These are phyloP conservation scores for Sanghuangporus sanghuang DNA, from an alignment of 1,284 basidiomycete genomes.

Conservation along the genomic window DNA sequence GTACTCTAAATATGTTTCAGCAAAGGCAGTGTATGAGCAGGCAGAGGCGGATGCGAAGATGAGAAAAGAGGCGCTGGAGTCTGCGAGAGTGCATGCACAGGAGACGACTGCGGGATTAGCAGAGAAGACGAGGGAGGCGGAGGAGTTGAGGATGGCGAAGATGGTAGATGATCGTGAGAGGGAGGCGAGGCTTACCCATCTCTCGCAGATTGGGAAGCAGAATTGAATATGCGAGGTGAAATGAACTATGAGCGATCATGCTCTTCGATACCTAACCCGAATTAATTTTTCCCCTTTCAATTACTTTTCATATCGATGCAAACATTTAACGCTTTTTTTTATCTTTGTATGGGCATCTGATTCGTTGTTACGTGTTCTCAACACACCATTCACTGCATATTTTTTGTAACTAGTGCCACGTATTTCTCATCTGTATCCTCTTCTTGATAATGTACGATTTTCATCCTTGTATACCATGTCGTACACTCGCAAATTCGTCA, in stretches of 20 bases:
- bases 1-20: slow-evolving; percentile 23
- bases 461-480: too few relatives aligned
- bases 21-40: slow-evolving; percentile 19
- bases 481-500: too few relatives aligned
- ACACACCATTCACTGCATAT: too few relatives aligned
- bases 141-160: slow-evolving; percentile 35
- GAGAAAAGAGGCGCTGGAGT: slow-evolving; percentile 19
- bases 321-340: not conserved
- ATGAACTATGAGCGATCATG: not conserved
- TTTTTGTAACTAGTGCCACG: too few relatives aligned
- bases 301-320: not conserved
- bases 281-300: not conserved
- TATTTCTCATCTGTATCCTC: too few relatives aligned
- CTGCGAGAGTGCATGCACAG: slow-evolving; percentile 21
- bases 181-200: slow-evolving; percentile 27
- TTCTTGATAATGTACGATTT: too few relatives aligned
- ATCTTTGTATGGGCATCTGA: too few relatives aligned
- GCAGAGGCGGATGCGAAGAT: slow-evolving; percentile 19
- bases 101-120: slow-evolving; percentile 23
- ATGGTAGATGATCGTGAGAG: slow-evolving; percentile 38
- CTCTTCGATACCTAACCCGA: not conserved
- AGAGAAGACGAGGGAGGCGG: slow-evolving; percentile 34
- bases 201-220: slow-evolving; percentile 1
- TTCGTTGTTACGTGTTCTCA: too few relatives aligned
- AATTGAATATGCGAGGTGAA: not conserved